Evolutionary conservation across 192 early-diverging fungal genomes (phyloP).

Genomic region (Lunasporangiospora selenospora): DNA sequence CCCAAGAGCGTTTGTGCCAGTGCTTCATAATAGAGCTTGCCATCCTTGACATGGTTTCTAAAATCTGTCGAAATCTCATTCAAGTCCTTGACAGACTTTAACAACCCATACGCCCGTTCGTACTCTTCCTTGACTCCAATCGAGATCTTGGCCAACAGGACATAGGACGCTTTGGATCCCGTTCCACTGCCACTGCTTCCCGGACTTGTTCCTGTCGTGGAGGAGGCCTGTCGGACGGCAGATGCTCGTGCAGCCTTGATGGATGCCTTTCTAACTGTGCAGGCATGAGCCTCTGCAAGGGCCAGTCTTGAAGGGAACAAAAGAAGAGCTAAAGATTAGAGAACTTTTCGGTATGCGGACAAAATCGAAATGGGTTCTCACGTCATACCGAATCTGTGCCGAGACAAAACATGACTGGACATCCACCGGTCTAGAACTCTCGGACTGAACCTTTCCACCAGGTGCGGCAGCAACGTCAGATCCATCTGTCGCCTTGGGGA

Average conservation of each 20-base stretch:
- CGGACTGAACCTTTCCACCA: constrained; percentile 1
- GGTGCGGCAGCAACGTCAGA: too few species aligned
- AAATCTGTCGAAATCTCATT: constrained; percentile 62
- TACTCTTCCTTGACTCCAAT: constrained; percentile 64
- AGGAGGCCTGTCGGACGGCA: constrained; percentile 1
- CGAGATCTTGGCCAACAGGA: constrained; percentile 59
- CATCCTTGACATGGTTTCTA: constrained; percentile 59
- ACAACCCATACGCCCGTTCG: constrained; percentile 61
- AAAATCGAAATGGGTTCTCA: neutral
- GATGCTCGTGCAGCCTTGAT: constrained; percentile 43
- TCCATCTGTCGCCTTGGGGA: too few species aligned
- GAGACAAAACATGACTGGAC: constrained; percentile 33
- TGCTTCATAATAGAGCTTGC: constrained; percentile 50
- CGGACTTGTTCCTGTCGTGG: neutral
- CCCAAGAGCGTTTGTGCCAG: constrained; percentile 60
- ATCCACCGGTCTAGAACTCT: constrained; percentile 27
- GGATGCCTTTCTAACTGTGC: constrained; percentile 61
- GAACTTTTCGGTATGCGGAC: neutral
- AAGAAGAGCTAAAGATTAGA: neutral
- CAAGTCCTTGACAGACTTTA: constrained; percentile 57
- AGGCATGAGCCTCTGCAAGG: constrained; percentile 59
- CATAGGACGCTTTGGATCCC: constrained; percentile 52
- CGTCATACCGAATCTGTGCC: constrained; percentile 34
- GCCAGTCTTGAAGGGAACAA: constrained; percentile 47
- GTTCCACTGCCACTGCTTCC: neutral